Percentiles rank a stretch among this genome's conserved stretches.
Conservation (phyloP, 1,284 basidiomycete species). For the Trametes sp. region DNA sequence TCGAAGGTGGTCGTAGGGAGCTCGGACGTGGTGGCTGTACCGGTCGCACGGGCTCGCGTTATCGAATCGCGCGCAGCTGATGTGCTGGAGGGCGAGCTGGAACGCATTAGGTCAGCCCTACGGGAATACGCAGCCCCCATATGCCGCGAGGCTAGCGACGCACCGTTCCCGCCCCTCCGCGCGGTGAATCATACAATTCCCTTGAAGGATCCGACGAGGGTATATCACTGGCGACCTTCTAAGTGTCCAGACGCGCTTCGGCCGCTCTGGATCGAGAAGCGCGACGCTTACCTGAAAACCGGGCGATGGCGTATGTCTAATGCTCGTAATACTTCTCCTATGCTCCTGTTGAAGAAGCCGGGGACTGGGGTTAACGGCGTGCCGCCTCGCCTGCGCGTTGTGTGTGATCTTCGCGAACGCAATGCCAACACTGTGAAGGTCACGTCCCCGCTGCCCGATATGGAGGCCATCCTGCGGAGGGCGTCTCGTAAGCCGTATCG, state of each 20-base stretch:
- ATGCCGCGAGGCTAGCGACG: conserved; percentile 2
- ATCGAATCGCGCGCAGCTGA: conserved; percentile 5
- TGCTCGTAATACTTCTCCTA: conserved; percentile 44
- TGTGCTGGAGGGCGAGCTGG: neutral
- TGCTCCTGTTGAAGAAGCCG: conserved; percentile 43
- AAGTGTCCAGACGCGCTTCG: neutral
- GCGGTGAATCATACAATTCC: conserved; percentile 34
- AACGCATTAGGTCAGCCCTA: neutral
- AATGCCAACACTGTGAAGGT: conserved; percentile 48
- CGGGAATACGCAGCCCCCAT: neutral
- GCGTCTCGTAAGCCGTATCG: conserved; percentile 12
- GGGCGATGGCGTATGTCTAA: conserved; percentile 41
- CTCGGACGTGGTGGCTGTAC: neutral
- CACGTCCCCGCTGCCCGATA: conserved; percentile 42
- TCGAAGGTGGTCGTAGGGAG: neutral
- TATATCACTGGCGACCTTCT: neutral
- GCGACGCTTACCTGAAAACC: conserved; percentile 38
- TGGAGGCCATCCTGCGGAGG: conserved; percentile 25
- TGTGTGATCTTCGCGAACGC: conserved; percentile 40
- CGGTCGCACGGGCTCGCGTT: neutral
- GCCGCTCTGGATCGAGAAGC: conserved; percentile 34
- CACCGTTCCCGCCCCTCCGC: conserved; percentile 17
- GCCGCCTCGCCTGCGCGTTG: conserved; percentile 38
- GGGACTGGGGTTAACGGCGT: conserved; percentile 29
- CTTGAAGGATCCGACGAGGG: conserved; percentile 10